phyloP scores from a whole-genome alignment of 129 eudicot genomes.

The Chrysanthemum makinoi region DNA sequence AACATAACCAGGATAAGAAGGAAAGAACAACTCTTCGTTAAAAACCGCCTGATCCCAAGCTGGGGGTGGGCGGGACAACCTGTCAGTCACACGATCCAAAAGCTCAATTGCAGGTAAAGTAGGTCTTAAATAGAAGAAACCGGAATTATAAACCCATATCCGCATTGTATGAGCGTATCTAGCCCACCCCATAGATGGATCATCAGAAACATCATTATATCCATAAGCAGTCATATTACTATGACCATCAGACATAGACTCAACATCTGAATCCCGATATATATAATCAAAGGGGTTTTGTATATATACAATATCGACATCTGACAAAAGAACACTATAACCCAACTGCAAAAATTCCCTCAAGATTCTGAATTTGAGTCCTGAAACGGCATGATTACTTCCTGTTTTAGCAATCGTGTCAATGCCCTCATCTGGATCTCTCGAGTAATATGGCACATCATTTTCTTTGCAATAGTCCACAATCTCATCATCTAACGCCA shows the following conservation, averaged over 20 bases:
- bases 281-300: conserved; percentile 72
- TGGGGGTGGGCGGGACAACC: conserved; percentile 43
- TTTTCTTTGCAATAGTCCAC: conserved; percentile 63
- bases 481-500: conserved; percentile 59
- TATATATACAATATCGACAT: conserved; percentile 71
- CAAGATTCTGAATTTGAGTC: conserved; percentile 67
- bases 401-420: conserved; percentile 54
- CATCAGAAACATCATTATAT: conserved; percentile 73
- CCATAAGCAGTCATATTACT: conserved; percentile 73
- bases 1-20: conserved; percentile 72
- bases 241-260: conserved; percentile 89
- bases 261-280: conserved; percentile 75
- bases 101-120: conserved; percentile 81
- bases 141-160: conserved; percentile 82
- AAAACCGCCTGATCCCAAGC: conserved; percentile 84
- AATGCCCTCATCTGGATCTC: conserved; percentile 60
- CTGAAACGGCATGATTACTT: conserved; percentile 71
- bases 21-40: conserved; percentile 67
- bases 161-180: conserved; percentile 79
- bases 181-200: conserved; percentile 89
- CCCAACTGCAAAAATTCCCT: conserved; percentile 80
- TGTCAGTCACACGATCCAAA: conserved; percentile 69
- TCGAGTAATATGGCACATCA: conserved; percentile 52
- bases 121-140: conserved; percentile 73
- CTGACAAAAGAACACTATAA: conserved; percentile 67